Conservation (phyloP, 495 filamentous ascomycete species). For the Hypoxylon fuscum region DNA sequence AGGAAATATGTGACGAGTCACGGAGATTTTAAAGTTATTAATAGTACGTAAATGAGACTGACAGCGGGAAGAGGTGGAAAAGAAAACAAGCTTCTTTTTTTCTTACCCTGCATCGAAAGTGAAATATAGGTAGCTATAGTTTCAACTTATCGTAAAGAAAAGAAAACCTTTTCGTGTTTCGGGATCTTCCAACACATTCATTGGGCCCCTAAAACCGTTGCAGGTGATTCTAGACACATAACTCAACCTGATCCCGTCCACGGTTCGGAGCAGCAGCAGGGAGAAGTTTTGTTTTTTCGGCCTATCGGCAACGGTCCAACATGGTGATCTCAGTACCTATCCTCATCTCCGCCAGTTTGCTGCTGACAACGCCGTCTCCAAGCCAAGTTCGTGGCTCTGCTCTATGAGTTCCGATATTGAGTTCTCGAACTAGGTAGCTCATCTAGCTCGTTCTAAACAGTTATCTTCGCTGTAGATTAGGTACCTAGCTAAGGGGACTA, state of each 20-base stretch:
- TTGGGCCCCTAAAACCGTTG: conserved; percentile 17
- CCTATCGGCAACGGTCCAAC: conserved; percentile 5
- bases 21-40: conserved; percentile 13
- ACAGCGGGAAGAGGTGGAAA: conserved; percentile 28
- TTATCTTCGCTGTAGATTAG: not conserved
- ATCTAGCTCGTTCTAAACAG: no score
- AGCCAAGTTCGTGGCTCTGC: conserved; percentile 9
- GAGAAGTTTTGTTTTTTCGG: conserved; percentile 3
- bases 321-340: not conserved
- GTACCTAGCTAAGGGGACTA: no score
- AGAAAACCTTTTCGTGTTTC: conserved; percentile 7
- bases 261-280: conserved; percentile 9
- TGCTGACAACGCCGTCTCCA: conserved; percentile 7
- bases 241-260: not conserved
- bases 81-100: conserved; percentile 37
- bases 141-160: not conserved
- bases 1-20: conserved; percentile 27
- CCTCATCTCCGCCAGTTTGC: conserved; percentile 32
- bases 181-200: conserved; percentile 24
- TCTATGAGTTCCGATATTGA: not conserved
- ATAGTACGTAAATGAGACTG: not conserved
- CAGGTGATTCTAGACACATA: not conserved
- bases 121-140: no score
- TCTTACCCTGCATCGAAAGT: no score
- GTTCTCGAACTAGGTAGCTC: no score